Conservation (phyloP, 306 rosid species). For the Cucumis cinereus region DNA sequence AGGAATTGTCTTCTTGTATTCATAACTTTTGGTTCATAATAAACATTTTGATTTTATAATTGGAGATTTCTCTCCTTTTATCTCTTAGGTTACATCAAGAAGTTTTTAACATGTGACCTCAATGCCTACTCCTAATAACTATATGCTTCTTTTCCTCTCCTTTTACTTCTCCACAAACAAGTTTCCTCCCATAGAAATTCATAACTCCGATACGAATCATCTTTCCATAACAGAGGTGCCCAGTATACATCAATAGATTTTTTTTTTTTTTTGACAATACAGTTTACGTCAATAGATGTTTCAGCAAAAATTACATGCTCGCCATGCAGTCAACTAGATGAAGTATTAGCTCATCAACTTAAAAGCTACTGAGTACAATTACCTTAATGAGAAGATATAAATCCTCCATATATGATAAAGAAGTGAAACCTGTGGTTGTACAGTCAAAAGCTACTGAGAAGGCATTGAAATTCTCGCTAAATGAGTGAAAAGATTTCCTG, state of each 20-base stretch:
- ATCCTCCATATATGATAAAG: slow-evolving; percentile 62
- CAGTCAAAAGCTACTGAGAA: slow-evolving; percentile 44
- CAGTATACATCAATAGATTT: neutral
- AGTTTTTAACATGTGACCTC: neutral
- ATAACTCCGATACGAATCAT: neutral
- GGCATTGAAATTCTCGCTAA: slow-evolving; percentile 39
- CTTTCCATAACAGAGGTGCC: neutral
- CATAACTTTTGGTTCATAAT: too few species aligned
- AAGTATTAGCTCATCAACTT: neutral
- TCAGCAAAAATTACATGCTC: neutral
- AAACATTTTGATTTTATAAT: too few species aligned
- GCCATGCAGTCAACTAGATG: neutral
- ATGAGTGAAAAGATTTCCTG: slow-evolving; percentile 64
- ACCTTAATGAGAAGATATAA: slow-evolving; percentile 59
- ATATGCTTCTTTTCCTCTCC: neutral
- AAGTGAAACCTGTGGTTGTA: slow-evolving; percentile 46
- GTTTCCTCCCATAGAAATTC: too few species aligned
- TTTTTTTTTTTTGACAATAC: neutral
- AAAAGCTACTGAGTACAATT: neutral
- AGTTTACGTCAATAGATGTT: neutral
- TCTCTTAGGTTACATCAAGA: too few species aligned
- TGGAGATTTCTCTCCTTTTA: too few species aligned
- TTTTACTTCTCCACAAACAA: neutral
- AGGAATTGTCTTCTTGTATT: too few species aligned
- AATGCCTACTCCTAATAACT: neutral